Evolutionary conservation across 2,329 filamentous ascomycete species (phyloP).

Genomic region (Basipetospora chlamydospora): DNA sequence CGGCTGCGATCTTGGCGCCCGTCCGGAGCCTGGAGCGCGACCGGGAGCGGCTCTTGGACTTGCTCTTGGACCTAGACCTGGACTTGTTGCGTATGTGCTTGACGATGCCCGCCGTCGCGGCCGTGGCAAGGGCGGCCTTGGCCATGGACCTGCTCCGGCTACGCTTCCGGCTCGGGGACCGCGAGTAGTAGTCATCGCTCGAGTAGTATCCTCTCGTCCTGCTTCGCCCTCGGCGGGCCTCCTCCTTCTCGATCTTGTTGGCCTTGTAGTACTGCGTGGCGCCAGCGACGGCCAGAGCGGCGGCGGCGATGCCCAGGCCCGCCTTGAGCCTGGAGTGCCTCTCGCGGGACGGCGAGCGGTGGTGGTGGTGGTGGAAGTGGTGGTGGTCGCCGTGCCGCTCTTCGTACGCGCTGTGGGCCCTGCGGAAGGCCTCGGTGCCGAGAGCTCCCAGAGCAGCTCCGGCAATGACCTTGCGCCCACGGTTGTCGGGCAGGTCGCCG

Average conservation of each 20-base stretch:
- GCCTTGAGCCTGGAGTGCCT: conserved; percentile 40
- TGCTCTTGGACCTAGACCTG: conserved; percentile 18
- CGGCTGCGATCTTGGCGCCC: conserved; percentile 46
- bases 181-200: conserved; percentile 28
- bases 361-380: no score
- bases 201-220: conserved; percentile 28
- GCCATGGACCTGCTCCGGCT: conserved; percentile 34
- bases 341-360: conserved; percentile 21
- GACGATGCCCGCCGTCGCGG: conserved; percentile 41
- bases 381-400: conserved; percentile 32
- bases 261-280: conserved; percentile 49
- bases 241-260: conserved; percentile 45
- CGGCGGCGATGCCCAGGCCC: conserved; percentile 46
- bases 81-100: conserved; percentile 40
- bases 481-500: conserved; percentile 33
- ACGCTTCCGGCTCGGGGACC: conserved; percentile 25
- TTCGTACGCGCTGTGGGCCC: conserved; percentile 46
- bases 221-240: conserved; percentile 39
- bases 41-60: conserved; percentile 17
- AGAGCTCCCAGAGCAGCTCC: conserved; percentile 49
- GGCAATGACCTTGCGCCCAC: conserved; percentile 43
- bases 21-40: conserved; percentile 20
- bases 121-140: conserved; percentile 43
- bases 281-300: conserved; percentile 49
- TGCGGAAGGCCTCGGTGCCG: conserved; percentile 44